A percentile compares a stretch with the other conserved stretches of the same genome.
phyloP scores from a whole-genome alignment of 202 grass and related monocot genomes.

The Brachypodium distachyon region DNA sequence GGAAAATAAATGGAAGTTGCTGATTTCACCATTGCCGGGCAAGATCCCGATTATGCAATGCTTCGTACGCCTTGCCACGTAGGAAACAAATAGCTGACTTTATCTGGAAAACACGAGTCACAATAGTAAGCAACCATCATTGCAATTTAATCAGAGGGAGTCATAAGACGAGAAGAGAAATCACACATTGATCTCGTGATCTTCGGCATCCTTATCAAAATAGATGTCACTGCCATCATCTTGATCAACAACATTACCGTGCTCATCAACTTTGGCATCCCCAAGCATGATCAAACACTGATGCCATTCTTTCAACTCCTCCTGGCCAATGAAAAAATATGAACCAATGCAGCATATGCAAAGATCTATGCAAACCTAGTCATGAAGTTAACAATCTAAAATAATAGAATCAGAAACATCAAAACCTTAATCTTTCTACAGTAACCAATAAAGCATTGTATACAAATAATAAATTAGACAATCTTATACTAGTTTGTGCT shows the following conservation, averaged over 20 bases:
- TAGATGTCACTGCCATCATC: slow-evolving; percentile 72
- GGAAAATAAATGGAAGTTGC: background rate
- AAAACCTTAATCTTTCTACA: background rate
- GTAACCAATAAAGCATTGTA: background rate
- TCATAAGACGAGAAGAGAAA: background rate
- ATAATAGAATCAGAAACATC: background rate
- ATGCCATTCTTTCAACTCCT: slow-evolving; percentile 98
- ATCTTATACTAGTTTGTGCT: background rate
- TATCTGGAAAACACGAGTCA: slow-evolving; percentile 46
- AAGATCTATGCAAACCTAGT: background rate
- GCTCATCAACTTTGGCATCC: slow-evolving; percentile 90
- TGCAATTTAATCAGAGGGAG: background rate
- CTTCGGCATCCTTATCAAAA: slow-evolving; percentile 93
- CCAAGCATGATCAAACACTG: slow-evolving; percentile 94
- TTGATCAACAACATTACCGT: slow-evolving; percentile 68
- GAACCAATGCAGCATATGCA: background rate
- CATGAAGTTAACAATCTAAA: background rate
- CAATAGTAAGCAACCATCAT: slow-evolving; percentile 8
- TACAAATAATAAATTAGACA: background rate
- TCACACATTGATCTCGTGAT: slow-evolving; percentile 85
- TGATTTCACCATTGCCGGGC: slow-evolving; percentile 71
- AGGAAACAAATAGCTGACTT: slow-evolving; percentile 89
- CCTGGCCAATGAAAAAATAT: slow-evolving; percentile 32
- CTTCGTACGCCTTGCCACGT: slow-evolving; percentile 95
- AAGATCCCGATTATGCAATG: slow-evolving; percentile 85